These are phyloP conservation scores for Globisporangium ultimum DNA, from an alignment of 352 stramenopile genomes.

Conservation along the genomic window DNA sequence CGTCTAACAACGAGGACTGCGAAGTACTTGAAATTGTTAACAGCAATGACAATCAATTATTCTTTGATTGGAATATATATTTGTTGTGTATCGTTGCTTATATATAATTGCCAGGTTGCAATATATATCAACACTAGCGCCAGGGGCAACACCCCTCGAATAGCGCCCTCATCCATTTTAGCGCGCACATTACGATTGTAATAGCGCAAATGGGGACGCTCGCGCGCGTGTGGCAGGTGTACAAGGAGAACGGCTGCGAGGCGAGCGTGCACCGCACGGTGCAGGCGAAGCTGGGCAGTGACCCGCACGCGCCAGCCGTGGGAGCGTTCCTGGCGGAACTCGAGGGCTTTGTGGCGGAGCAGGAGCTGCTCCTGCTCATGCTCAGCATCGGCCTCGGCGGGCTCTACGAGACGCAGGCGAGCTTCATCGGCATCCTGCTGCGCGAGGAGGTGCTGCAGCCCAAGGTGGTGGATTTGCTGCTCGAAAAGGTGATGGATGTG, in stretches of 20 bases:
- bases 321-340: conserved; percentile 31
- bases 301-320: conserved; percentile 20
- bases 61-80: too few species aligned
- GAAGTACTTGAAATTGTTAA: too few species aligned
- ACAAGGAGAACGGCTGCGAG: conserved; percentile 45
- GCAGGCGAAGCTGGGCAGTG: conserved; percentile 19
- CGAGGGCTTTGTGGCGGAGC: conserved; percentile 30
- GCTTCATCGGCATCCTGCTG: conserved; percentile 55
- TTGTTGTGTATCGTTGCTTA: too few species aligned
- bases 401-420: conserved; percentile 38
- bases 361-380: conserved; percentile 42
- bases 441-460: conserved; percentile 47
- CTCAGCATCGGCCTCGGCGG: conserved; percentile 41
- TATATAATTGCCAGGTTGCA: too few species aligned
- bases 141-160: too few species aligned
- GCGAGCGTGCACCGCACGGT: conserved; percentile 30
- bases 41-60: too few species aligned
- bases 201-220: conserved; percentile 25
- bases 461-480: conserved; percentile 38
- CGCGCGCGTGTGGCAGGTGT: conserved; percentile 37
- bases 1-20: too few species aligned
- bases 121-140: too few species aligned
- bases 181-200: neutral
- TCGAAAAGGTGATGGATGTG: conserved; percentile 33
- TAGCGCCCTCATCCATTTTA: neutral